Conservation (phyloP, 2,329 filamentous ascomycete genomes). For the Knufia fluminis region DNA sequence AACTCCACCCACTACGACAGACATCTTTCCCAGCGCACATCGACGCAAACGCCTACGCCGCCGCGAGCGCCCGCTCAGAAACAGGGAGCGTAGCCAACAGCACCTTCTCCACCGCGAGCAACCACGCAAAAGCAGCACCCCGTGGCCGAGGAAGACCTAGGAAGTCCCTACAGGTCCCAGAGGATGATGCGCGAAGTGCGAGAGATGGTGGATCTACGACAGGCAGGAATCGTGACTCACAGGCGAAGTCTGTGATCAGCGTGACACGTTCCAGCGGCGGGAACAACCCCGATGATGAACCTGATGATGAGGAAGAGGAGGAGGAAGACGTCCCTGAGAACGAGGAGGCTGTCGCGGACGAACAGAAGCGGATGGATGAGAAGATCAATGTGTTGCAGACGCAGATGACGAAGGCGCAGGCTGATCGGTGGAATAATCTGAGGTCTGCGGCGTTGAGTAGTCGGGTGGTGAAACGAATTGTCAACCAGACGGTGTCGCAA, state of each 20-base stretch:
- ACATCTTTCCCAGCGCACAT: constrained; percentile 34
- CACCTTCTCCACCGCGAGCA: constrained; percentile 15
- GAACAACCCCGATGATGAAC: constrained; percentile 19
- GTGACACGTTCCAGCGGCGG: constrained; percentile 9
- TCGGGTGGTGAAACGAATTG: constrained; percentile 45
- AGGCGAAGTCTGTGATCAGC: constrained; percentile 12
- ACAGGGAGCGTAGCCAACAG: constrained; percentile 21
- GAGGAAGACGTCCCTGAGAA: no score
- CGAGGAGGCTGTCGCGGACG: constrained; percentile 17
- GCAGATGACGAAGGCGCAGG: constrained; percentile 11
- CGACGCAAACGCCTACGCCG: constrained; percentile 12
- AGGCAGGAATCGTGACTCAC: constrained; percentile 1
- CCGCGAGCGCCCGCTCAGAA: constrained; percentile 21
- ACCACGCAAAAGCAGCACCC: constrained; percentile 13
- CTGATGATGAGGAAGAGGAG: constrained; percentile 22
- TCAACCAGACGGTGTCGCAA: constrained; percentile 59
- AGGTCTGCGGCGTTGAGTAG: constrained; percentile 33
- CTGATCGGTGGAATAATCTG: constrained; percentile 18
- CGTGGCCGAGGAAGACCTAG: constrained; percentile 21
- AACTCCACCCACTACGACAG: constrained; percentile 38
- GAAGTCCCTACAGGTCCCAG: constrained; percentile 19
- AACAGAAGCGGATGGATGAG: neutral
- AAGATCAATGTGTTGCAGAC: constrained; percentile 13
- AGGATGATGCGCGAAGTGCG: constrained; percentile 15
- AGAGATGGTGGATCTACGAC: constrained; percentile 3